A percentile compares a stretch with the other conserved stretches of the same genome.
phyloP scores from a whole-genome alignment of 805 yeast species.

The Yarrowia sp. region DNA sequence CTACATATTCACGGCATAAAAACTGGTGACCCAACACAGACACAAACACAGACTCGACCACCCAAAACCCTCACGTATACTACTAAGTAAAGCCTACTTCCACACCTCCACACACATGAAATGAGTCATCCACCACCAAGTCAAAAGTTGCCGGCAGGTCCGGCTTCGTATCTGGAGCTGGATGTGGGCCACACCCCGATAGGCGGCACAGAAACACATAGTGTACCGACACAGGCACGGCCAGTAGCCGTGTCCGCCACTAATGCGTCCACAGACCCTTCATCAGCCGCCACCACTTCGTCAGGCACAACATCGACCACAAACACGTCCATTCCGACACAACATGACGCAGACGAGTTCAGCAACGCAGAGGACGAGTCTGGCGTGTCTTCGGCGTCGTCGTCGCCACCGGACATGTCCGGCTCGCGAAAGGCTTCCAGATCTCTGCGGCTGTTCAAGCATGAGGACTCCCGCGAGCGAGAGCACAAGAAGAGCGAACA shows the following conservation, averaged over 20 bases:
- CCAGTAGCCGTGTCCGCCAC: not conserved
- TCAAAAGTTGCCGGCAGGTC: slow-evolving; percentile 37
- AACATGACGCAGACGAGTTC: slow-evolving; percentile 15
- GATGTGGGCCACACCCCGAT: slow-evolving; percentile 28
- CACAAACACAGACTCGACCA: slow-evolving; percentile 1
- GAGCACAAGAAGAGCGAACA: slow-evolving; percentile 31
- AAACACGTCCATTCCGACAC: slow-evolving; percentile 28
- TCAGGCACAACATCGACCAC: slow-evolving; percentile 6
- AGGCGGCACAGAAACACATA: slow-evolving; percentile 23
- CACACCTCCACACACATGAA: slow-evolving; percentile 35
- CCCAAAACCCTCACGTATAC: slow-evolving; percentile 6
- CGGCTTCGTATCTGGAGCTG: slow-evolving; percentile 39
- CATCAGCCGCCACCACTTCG: slow-evolving; percentile 17
- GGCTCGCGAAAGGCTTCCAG: slow-evolving; percentile 52
- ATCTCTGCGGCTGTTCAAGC: slow-evolving; percentile 51
- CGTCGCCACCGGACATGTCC: slow-evolving; percentile 35
- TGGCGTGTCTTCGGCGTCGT: slow-evolving; percentile 10
- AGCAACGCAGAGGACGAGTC: slow-evolving; percentile 7
- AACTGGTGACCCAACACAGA: slow-evolving; percentile 14
- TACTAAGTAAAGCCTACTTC: slow-evolving; percentile 12
- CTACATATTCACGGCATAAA: slow-evolving; percentile 31
- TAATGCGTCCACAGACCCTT: slow-evolving; percentile 4
- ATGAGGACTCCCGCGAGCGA: slow-evolving; percentile 40
- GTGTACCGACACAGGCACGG: slow-evolving; percentile 2
- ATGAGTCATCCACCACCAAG: slow-evolving; percentile 34